Evolutionary conservation across 2,329 filamentous ascomycete species (phyloP), one percentile per base, ranked within the genome.

Genomic region (Sarocladium oryzae): DNA sequence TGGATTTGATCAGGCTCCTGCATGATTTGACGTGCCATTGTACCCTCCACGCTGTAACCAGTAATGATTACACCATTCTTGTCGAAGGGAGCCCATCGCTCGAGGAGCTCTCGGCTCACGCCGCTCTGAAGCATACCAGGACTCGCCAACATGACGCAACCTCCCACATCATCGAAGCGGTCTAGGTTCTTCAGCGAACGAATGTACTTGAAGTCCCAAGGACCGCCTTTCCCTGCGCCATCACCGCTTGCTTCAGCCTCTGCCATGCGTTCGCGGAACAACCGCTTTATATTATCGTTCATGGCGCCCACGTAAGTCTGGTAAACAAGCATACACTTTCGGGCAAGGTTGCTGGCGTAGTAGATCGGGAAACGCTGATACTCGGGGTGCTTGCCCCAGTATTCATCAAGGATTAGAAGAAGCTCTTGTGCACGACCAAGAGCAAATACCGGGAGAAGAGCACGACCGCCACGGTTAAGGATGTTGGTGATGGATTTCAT

Each of bases 61-160:
- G 93, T 99, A 67, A 99, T 96, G 60, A 99, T 88, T 38, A 99
- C 89, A n/a, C 92, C 93, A 63, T 99, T 99, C 67, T 93, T 91
- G 56, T 93, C 87, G 68, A 89, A 95, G 0, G 93, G 93, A 1
- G 92, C 92, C 93, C 93, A 99, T 60, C 92, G 76, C 72, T 99
- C 93, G 4, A 99, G 78, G 9, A 99, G 74, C 65, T 96, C 89
- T 65, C 93, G 79, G 61, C 90, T 96, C 16, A 96, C 92, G 49
- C 93, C 93, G 52, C 92, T 97, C 65, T 99, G 92, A 59, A 99
- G 76, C 93, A 99, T 97, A 83, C 93, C 93, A 0, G 93, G 93
- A 60, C 88, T 95, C 4, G 93, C 93, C 51, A 99, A 82, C 89
- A 99, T 97, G 51, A 99, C 91, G 65, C 93, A 97, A 7, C 89